These are phyloP conservation scores for Cryptococcus wingfieldii DNA, from an alignment of 1,284 basidiomycete species.

Conservation along the genomic window DNA sequence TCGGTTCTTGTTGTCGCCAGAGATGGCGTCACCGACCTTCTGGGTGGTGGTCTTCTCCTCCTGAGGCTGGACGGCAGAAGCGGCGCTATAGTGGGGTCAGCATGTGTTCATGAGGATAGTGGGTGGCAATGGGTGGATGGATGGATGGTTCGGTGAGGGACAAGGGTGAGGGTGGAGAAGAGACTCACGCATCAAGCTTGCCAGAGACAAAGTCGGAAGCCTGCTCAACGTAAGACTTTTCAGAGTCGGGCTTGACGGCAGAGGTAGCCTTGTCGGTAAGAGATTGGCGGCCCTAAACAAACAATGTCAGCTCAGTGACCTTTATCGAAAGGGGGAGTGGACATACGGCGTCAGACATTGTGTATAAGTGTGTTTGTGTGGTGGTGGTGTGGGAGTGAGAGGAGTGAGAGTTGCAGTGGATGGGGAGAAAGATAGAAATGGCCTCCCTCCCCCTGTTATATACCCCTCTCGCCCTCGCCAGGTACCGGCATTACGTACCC, in stretches of 20 bases:
- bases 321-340: not conserved
- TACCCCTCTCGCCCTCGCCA: constrained; percentile 4
- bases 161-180: not conserved
- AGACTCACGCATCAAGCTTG: constrained; percentile 32
- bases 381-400: constrained; percentile 1
- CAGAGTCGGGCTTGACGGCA: constrained; percentile 45
- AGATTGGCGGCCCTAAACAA: constrained; percentile 36
- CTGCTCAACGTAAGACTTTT: constrained; percentile 46
- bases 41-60: constrained; percentile 44
- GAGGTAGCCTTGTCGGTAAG: constrained; percentile 41
- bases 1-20: constrained; percentile 36
- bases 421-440: not conserved
- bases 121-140: not conserved
- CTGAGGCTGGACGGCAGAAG: constrained; percentile 38
- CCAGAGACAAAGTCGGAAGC: constrained; percentile 40
- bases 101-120: not conserved
- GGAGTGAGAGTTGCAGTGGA: constrained; percentile 2
- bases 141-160: not conserved
- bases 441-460: constrained; percentile 8
- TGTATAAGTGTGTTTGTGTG: constrained; percentile 13
- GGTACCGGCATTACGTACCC: too few species aligned
- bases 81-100: constrained; percentile 15
- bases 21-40: constrained; percentile 43
- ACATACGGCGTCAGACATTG: constrained; percentile 28
- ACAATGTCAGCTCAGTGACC: not conserved